phyloP scores from a whole-genome alignment of 306 rosid species.

The Boehmeria nivea region DNA sequence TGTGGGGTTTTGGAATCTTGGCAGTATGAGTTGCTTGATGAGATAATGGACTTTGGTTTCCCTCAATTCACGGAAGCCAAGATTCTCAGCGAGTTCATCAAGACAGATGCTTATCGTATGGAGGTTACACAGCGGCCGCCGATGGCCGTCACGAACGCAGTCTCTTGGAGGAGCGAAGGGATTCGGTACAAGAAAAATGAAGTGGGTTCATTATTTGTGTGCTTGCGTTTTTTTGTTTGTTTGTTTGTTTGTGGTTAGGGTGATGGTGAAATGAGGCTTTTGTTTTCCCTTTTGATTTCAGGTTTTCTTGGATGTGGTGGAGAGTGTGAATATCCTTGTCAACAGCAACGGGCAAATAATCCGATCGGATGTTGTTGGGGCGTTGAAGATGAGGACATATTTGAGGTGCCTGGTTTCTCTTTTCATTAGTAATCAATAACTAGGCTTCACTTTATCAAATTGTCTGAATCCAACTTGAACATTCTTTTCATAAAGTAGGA shows the following conservation, averaged over 20 bases:
- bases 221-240: conserved; percentile 1
- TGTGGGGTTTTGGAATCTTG: background rate
- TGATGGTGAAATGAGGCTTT: background rate
- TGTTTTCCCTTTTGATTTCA: conserved; percentile 18
- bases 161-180: conserved; percentile 94
- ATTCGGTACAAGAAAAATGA: conserved; percentile 76
- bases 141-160: conserved; percentile 92
- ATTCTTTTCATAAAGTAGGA: no score
- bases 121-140: conserved; percentile 82
- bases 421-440: background rate
- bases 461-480: background rate
- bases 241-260: background rate
- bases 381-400: conserved; percentile 76
- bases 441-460: background rate
- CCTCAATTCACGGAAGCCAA: conserved; percentile 83
- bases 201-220: conserved; percentile 30
- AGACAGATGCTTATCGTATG: conserved; percentile 87
- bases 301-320: conserved; percentile 94
- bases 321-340: conserved; percentile 85
- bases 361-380: conserved; percentile 88
- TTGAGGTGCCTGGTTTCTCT: conserved; percentile 48
- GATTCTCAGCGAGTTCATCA: conserved; percentile 80
- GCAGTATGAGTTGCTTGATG: conserved; percentile 81
- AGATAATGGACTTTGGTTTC: conserved; percentile 84
- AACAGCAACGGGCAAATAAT: conserved; percentile 84